Evolutionary conservation across 495 filamentous ascomycete genomes (phyloP), one percentile per base, ranked within the genome.

Genomic region (Trichoderma gamsii): DNA sequence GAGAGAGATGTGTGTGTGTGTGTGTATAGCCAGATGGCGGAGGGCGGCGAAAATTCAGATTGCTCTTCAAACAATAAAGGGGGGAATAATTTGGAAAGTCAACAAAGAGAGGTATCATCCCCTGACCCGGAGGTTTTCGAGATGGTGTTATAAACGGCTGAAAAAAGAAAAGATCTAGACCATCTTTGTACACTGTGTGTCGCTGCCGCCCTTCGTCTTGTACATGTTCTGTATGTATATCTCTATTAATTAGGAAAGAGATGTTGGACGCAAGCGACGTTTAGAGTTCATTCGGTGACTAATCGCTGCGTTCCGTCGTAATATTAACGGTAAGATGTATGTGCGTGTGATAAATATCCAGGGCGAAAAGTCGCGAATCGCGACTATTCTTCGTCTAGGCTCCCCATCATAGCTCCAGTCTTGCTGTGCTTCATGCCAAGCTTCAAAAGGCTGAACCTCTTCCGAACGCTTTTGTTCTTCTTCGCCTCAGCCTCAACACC

Each of bases 371-470:
- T 4, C 27, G 56, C 11, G 16, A 13, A 15, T 32, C n/a, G n/a
- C 13, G n/a, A 35, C 65, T 72, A 74, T 70, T 82, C 79, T 75
- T 85, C 83, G 56, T 75, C 77, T 61, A 83, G 76, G 69, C 79
- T 81, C 67, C 72, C 78, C 79, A 83, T 85, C 66, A 76, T 71
- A 64, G 79, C 83, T 68, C 75, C 81, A 21, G 73, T 77, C 74
- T 84, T 87, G 72, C 86, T 88, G 35, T 75, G 78, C 80, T 90
- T 90, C 77, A 86, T 87, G 49, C 87, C 86, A 69, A 92, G 74
- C 67, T 86, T 86, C 70, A 94, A 70, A 63, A 88, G 73, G 71
- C 89, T 92, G 65, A 93, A 77, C 72, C 91, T 76, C 77, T 89
- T 92, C 77, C 85, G 85, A 66, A 92, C 83, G 69, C 85, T 88